Evolutionary conservation across 2,329 filamentous ascomycete genomes (phyloP), one percentile per base, ranked within the genome.

Genomic region (Drechmeria coniospora): DNA sequence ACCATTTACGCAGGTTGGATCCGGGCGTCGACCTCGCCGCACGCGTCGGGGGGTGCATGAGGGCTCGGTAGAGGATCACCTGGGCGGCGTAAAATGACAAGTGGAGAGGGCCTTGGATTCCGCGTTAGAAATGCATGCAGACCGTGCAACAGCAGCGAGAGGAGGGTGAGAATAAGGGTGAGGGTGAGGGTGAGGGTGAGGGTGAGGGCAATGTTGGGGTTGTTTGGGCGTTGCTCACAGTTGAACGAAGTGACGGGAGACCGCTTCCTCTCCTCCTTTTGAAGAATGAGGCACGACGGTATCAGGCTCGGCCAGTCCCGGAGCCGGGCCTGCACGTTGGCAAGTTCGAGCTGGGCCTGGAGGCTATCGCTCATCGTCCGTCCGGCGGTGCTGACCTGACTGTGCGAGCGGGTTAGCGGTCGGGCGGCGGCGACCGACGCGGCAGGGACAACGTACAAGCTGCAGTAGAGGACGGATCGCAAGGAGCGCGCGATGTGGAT

Each of bases 31-130:
- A 36, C 18, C 59, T 60, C 6, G 59, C 50, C 2, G 43, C 45
- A 27, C 51, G 53, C 2, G 54, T 59, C 1, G 57, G 56, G 5
- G 59, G 59, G 10, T 50, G 53, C 55, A 63, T 61, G 2, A 63
- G 44, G 0, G 55, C 57, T 4, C 59, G 49, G 25, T 54, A 57
- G 6, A 57, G 43, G 0, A 63, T 46, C 2, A 53, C 53, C 25
- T 59, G 49, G 3, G 51, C 42, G 15, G 57, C 53, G 19, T 56
- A 59, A 27, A 51, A 61, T 1, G 54, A 46, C 1, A 63, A 40
- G 28, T 61, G 54, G 2, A 63, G 42, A 5, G 56, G 54, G 9
- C 48, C 50, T 38, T 27, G 15, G 8, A n/a, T n/a, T n/a, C n/a
- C n/a, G n/a, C n/a, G n/a, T n/a, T n/a, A n/a, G n/a, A n/a, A n/a